Conservation (phyloP, 352 stramenopile genomes). For the Phytopythium chamaehyphon region DNA sequence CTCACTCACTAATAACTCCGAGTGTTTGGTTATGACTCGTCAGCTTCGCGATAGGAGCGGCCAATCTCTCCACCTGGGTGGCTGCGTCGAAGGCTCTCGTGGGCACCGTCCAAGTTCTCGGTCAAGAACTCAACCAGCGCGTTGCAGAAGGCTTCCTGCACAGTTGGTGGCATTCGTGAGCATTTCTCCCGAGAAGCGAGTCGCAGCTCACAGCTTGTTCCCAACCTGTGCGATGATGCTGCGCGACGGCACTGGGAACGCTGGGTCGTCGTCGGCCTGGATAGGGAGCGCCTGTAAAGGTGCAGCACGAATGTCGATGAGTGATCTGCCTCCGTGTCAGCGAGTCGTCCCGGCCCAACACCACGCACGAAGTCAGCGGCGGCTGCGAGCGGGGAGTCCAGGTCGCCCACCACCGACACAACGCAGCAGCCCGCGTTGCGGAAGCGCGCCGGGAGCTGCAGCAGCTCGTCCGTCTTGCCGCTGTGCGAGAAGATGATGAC, state of each 20-base stretch:
- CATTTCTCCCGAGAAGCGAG: neutral
- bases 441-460: slow-evolving; percentile 46
- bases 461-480: slow-evolving; percentile 56
- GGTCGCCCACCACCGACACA: slow-evolving; percentile 48
- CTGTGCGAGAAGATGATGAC: slow-evolving; percentile 74
- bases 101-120: slow-evolving; percentile 21
- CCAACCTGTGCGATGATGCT: slow-evolving; percentile 75
- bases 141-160: slow-evolving; percentile 70
- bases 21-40: neutral
- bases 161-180: neutral
- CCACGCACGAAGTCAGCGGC: slow-evolving; percentile 32
- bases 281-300: slow-evolving; percentile 32
- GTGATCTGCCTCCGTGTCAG: too few relatives aligned
- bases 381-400: slow-evolving; percentile 25
- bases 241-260: slow-evolving; percentile 64
- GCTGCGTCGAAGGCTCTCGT: slow-evolving; percentile 37
- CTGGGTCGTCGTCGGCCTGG: slow-evolving; percentile 35
- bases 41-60: neutral
- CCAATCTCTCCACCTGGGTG: slow-evolving; percentile 76
- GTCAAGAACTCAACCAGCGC: slow-evolving; percentile 65
- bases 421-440: slow-evolving; percentile 29
- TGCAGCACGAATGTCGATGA: neutral
- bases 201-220: neutral
- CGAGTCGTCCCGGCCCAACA: neutral
- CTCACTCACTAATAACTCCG: too few relatives aligned